Conservation (phyloP, 495 filamentous ascomycete species). For the Trichoderma reesei region DNA sequence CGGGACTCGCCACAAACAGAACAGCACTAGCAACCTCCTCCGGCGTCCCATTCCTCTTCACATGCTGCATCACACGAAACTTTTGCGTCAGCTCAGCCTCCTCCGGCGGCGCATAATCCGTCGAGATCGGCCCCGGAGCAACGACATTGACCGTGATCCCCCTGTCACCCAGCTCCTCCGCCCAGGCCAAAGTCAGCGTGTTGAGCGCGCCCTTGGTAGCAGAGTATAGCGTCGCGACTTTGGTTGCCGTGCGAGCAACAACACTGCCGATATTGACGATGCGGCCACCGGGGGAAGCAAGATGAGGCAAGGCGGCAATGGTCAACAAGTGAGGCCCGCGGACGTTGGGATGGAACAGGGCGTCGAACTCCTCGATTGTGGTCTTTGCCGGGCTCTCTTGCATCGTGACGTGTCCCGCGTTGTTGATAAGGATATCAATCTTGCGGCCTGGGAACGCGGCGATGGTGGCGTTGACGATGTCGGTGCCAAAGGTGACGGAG, state of each 20-base stretch:
- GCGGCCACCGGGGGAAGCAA: slow-evolving; percentile 13
- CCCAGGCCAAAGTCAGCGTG: slow-evolving; percentile 12
- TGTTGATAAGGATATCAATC: slow-evolving; percentile 23
- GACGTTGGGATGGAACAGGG: slow-evolving; percentile 15
- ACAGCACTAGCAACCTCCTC: slow-evolving; percentile 11
- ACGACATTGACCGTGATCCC: slow-evolving; percentile 17
- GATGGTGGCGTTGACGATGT: slow-evolving; percentile 12
- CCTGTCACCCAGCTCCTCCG: slow-evolving; percentile 15
- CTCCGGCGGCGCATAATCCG: slow-evolving; percentile 16
- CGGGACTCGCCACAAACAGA: slow-evolving; percentile 14
- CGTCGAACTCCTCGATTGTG: slow-evolving; percentile 13
- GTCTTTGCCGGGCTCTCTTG: not conserved
- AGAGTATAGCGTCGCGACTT: slow-evolving; percentile 10
- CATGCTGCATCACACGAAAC: not conserved
- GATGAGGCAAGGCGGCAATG: slow-evolving; percentile 14
- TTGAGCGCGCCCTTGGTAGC: slow-evolving; percentile 16
- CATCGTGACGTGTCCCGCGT: slow-evolving; percentile 11
- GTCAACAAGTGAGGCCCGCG: slow-evolving; percentile 15
- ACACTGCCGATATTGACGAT: slow-evolving; percentile 16
- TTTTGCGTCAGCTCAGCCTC: slow-evolving; percentile 9
- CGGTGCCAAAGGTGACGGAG: slow-evolving; percentile 13
- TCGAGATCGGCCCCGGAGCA: slow-evolving; percentile 19
- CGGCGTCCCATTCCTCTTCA: not conserved
- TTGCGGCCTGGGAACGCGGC: slow-evolving; percentile 2
- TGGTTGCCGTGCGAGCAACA: slow-evolving; percentile 7